Conservation (phyloP, 225 moss, liverwort and hornwort species). For the Marchantia polymorpha region DNA sequence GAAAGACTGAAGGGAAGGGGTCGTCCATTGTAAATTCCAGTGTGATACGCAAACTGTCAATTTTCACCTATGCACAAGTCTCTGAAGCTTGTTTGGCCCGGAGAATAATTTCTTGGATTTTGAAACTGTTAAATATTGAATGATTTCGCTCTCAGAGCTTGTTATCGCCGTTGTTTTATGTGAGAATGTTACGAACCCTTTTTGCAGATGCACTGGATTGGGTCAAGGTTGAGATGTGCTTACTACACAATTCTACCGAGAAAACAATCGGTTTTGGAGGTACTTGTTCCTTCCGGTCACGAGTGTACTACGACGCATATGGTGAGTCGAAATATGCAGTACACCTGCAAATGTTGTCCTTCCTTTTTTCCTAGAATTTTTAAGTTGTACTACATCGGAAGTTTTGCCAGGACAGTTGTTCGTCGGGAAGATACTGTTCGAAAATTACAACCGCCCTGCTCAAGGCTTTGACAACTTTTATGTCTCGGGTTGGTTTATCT, state of each 20-base stretch:
- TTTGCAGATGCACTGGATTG: constrained; percentile 13
- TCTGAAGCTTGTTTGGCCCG: no score
- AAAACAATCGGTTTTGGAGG: constrained; percentile 10
- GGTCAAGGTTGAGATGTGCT: not conserved
- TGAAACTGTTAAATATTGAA: not conserved
- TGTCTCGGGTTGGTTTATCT: not conserved
- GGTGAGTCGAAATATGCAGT: constrained; percentile 5
- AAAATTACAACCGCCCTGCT: not conserved
- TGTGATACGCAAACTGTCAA: no score
- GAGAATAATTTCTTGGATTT: not conserved
- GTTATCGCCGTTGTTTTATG: constrained; percentile 7
- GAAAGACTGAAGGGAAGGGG: no score
- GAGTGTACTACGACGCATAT: not conserved
- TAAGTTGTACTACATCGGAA: not conserved
- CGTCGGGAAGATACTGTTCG: not conserved
- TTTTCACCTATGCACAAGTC: no score
- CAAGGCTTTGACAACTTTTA: not conserved
- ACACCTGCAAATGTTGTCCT: not conserved
- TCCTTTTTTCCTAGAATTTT: not conserved
- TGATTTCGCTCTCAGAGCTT: constrained; percentile 7
- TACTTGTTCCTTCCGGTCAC: not conserved
- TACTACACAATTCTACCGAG: not conserved
- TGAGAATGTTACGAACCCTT: constrained; percentile 8
- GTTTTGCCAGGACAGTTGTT: not conserved
- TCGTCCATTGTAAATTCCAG: no score